Evolutionary conservation across 192 early-diverging fungal species (phyloP).

Genomic region (Tieghemiomyces parasiticus): DNA sequence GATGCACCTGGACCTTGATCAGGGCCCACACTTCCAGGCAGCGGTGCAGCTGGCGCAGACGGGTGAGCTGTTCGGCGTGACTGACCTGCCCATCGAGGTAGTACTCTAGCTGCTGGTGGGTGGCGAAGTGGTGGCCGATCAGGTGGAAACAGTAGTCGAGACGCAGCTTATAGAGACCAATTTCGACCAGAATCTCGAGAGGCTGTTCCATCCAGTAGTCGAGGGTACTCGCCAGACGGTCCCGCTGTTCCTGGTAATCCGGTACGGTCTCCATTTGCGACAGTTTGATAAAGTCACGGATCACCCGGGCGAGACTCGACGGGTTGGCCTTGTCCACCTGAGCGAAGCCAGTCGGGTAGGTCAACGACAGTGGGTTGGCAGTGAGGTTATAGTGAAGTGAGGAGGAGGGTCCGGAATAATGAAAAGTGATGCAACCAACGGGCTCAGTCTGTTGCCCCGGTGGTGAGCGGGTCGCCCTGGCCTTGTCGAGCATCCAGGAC

Average conservation of each 20-base stretch:
- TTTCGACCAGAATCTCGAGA: conserved; percentile 23
- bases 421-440: no score
- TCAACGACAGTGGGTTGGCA: no score
- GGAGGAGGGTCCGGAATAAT: no score
- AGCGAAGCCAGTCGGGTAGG: no score
- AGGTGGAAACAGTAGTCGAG: conserved; percentile 18
- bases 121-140: conserved; percentile 13
- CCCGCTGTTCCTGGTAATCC: conserved; percentile 20
- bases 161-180: conserved; percentile 25
- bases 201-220: conserved; percentile 28
- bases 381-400: no score
- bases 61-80: not conserved
- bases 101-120: conserved; percentile 4
- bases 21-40: conserved; percentile 4
- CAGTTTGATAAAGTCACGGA: conserved; percentile 19
- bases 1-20: not conserved
- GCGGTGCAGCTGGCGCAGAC: not conserved
- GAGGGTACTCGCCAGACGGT: conserved; percentile 17
- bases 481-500: no score
- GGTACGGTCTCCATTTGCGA: conserved; percentile 16
- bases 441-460: no score
- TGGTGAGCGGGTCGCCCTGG: no score
- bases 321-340: conserved; percentile 24
- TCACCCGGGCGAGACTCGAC: conserved; percentile 15
- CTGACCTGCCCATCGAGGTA: not conserved